Conservation (phyloP, 2,329 filamentous ascomycete species). For the Stylonectria norvegica region DNA sequence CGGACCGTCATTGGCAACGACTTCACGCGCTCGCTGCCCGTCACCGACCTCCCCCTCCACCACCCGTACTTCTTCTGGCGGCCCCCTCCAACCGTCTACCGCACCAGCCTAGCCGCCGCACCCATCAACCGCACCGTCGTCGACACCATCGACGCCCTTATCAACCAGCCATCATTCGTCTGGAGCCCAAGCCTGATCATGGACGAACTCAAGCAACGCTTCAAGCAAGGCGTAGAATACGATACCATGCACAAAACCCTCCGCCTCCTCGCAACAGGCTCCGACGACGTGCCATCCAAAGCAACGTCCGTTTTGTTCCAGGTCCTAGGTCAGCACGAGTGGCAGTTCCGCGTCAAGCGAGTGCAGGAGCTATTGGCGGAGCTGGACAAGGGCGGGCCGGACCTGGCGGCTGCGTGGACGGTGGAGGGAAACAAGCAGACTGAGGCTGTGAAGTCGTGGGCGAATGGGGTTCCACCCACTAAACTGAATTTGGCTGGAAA, state of each 20-base stretch:
- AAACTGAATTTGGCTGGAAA: too few relatives aligned
- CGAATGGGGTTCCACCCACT: too few relatives aligned
- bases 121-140: slow-evolving; percentile 12
- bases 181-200: too few relatives aligned
- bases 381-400: slow-evolving; percentile 14
- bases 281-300: too few relatives aligned
- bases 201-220: neutral
- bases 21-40: too few relatives aligned
- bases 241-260: slow-evolving; percentile 8
- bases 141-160: slow-evolving; percentile 24
- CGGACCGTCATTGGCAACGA: too few relatives aligned
- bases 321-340: slow-evolving; percentile 36
- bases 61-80: slow-evolving; percentile 40
- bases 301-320: slow-evolving; percentile 30
- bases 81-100: slow-evolving; percentile 30
- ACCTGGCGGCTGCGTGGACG: slow-evolving; percentile 13
- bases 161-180: slow-evolving; percentile 10
- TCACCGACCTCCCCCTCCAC: too few relatives aligned
- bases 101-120: slow-evolving; percentile 19
- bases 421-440: slow-evolving; percentile 1
- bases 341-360: slow-evolving; percentile 25
- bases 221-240: neutral
- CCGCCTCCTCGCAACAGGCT: slow-evolving; percentile 29
- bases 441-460: neutral
- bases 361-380: slow-evolving; percentile 22